Evolutionary conservation across 2,329 filamentous ascomycete species (phyloP), one percentile per base, ranked within the genome.

Genomic region (Aspergillus quadrilineatus): DNA sequence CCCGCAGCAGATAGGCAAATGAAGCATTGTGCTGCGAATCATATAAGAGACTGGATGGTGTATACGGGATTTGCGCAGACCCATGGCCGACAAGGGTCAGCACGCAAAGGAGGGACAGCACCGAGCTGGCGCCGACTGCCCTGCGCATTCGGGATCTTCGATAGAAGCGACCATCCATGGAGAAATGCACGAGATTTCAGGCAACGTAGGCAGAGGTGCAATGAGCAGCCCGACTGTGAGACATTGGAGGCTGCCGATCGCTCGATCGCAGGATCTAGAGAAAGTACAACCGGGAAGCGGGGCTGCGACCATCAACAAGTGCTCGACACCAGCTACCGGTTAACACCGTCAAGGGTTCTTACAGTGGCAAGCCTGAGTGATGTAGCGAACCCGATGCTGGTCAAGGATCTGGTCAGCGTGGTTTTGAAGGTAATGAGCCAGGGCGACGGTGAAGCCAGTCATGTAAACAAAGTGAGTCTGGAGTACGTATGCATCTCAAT

Each of bases 1-100:
- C 82, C 34, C 81, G 78, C 65, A 96, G 86, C 61, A 93, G 80
- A 72, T 94, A 96, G 57, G 86, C 85, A 32, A 84, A 69, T 15
- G 84, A 79, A 22, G 76, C 72, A 59, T 82, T 79, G 52, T 78
- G 71, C 56, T 73, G 68, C 6, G 82, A 78, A 14, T 75, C 73
- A 45, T 85, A 80, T 56, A 93, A 82, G 51, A 95, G 81, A 30
- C 83, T 85, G 0, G 91, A 91, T 2, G 90, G 89, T 54, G 87
- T 86, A 77, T 95, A 96, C 28, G 90, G 91, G 51, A 91, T 80
- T 48, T 77, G 71, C 41, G 76, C 75, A 52, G 65, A 58, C 46
- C 55, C 61, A 34, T 61, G 52, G 5, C 60, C 26, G 50, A 65
- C 29, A 9, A 67, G 52, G 46, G 66, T 63, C 50, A 71, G 57